These are phyloP conservation scores for Malassezia yamatoensis DNA, from an alignment of 1,284 basidiomycete genomes.

Conservation along the genomic window DNA sequence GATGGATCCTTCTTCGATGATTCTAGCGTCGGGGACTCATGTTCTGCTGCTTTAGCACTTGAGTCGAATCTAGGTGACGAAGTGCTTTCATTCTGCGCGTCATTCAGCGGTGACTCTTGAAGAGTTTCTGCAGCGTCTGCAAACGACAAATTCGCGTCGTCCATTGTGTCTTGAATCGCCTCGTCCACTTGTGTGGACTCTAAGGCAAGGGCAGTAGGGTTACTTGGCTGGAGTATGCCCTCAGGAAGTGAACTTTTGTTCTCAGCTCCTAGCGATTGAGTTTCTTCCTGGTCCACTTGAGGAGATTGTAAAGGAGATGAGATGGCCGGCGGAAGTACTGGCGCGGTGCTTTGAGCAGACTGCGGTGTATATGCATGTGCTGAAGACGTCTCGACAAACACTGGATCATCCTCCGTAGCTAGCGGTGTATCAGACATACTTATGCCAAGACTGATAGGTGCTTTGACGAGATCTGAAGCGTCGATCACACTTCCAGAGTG, in stretches of 20 bases:
- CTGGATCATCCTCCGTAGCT: background rate
- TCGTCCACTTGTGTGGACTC: no score
- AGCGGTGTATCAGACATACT: background rate
- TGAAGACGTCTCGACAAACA: background rate
- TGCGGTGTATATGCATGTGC: background rate
- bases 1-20: no score
- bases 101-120: no score
- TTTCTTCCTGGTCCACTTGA: background rate
- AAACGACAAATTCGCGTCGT: background rate
- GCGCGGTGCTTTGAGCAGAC: background rate
- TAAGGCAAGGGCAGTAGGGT: no score
- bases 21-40: no score
- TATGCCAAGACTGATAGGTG: background rate
- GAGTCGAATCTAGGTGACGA: no score
- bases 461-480: slow-evolving; percentile 7
- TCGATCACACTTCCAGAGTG: background rate
- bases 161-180: no score
- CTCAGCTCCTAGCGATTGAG: background rate
- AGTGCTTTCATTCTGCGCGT: no score
- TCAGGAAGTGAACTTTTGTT: no score
- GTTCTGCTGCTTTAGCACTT: no score
- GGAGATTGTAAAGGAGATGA: background rate
- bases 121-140: background rate
- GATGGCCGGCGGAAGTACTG: background rate
- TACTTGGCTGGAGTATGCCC: background rate